phyloP scores from a whole-genome alignment of 768 basidiomycete genomes.

The Boletus rubropictus region DNA sequence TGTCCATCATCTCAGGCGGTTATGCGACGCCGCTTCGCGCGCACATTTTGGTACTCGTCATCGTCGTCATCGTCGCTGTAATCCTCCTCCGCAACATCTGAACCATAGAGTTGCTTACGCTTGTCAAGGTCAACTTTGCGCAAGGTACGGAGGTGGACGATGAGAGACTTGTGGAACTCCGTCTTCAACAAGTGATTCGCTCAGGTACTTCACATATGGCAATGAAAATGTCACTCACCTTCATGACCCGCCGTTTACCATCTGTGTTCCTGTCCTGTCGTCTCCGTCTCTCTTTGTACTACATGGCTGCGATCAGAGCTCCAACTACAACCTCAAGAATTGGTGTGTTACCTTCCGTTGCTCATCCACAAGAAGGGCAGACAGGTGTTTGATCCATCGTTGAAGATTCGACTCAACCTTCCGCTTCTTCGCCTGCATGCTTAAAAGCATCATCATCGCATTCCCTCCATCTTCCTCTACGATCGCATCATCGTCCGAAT shows the following conservation, averaged over 20 bases:
- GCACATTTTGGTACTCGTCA: constrained; percentile 31
- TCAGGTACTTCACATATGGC: neutral
- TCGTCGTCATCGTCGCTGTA: constrained; percentile 34
- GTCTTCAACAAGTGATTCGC: constrained; percentile 36
- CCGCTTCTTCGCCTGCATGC: constrained; percentile 32
- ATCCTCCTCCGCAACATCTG: constrained; percentile 34
- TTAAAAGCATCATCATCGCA: constrained; percentile 27
- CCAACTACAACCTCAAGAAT: neutral
- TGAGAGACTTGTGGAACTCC: constrained; percentile 63
- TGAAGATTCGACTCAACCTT: constrained; percentile 46
- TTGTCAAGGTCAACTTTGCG: constrained; percentile 55
- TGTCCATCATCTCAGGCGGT: constrained; percentile 20
- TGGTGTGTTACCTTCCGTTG: constrained; percentile 54
- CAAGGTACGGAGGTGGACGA: constrained; percentile 50
- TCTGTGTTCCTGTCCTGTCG: constrained; percentile 43
- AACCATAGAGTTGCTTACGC: constrained; percentile 39
- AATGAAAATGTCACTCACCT: constrained; percentile 38
- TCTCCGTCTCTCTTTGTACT: constrained; percentile 66
- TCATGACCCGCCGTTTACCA: constrained; percentile 47
- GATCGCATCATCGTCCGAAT: constrained; percentile 65
- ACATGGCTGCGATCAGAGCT: constrained; percentile 1
- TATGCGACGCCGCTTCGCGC: constrained; percentile 30
- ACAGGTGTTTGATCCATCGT: constrained; percentile 64
- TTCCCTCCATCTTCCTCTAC: constrained; percentile 34
- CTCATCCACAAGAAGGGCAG: constrained; percentile 55